Evolutionary conservation across 768 basidiomycete genomes (phyloP), one percentile per base, ranked within the genome.

Genomic region (Russula ochroleuca): DNA sequence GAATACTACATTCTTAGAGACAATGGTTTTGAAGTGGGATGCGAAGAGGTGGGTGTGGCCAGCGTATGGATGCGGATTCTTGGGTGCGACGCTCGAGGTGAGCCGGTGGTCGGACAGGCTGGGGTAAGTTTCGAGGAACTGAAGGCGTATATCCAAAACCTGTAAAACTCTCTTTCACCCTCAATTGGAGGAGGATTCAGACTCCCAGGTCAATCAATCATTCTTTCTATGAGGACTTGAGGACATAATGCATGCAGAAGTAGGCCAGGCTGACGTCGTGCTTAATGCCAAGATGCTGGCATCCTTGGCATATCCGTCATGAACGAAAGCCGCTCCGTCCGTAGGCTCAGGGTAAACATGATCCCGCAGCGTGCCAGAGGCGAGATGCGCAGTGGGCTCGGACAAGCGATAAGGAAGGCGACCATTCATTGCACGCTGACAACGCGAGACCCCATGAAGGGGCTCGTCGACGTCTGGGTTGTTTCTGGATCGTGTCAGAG

Each of bases 1-100:
- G 86, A 85, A 70, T 88, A 90, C 69, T 86, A 78, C 68, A 78
- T 92, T 38, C 72, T 92, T 64, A 81, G 79, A 59, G 87, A 90
- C 63, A 91, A 88, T 59, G 90, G 90, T 17, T 85, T 89, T 83
- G 83, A 87, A 67, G 78, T 92, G 15, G 90, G 90, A 8, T 79
- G 77, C 59, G 90, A 92, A 72, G 89, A 92, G 68, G 87, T 88
- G 8, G 89, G 88, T 0, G 77, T 91, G 28, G 79, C 80, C 8
- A 62, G 69, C 4, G 76, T 85, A 11, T 92, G 89, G 89, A 84
- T 79, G 78, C 67, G 76, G 54, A 69, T 89, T 45, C 58, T 91
- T 13, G 74, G 77, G 1, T 89, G 88, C 64, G 72, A 79, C 19
- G 53, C 54, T 56, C 40, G 59, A 28, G 64, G 64, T 11, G 59